Evolutionary conservation across 1,139 yeast genomes (phyloP).

Genomic region (Blastobotrys elegans): DNA sequence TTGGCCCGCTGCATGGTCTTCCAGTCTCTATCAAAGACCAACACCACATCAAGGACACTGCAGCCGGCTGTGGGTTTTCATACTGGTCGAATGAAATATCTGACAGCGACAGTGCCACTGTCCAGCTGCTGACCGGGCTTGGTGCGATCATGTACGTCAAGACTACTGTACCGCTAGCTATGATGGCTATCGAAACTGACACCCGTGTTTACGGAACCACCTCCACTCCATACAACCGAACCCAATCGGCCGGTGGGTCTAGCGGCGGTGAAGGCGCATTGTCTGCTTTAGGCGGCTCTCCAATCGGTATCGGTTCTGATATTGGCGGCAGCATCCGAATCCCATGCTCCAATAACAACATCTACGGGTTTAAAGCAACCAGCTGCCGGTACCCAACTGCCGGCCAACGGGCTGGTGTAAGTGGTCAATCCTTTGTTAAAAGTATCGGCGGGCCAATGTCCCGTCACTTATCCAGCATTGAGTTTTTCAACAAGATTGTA

Average conservation of each 20-base stretch:
- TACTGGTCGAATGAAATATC: constrained; percentile 14
- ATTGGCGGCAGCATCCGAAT: constrained; percentile 58
- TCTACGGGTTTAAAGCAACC: constrained; percentile 49
- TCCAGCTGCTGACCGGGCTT: constrained; percentile 36
- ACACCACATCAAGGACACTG: constrained; percentile 46
- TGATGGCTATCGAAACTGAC: constrained; percentile 47
- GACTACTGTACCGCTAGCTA: constrained; percentile 54
- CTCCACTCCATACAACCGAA: constrained; percentile 40
- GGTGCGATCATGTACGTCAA: constrained; percentile 53
- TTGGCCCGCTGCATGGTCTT: constrained; percentile 50
- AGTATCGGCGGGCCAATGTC: constrained; percentile 48
- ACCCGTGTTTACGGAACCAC: constrained; percentile 44
- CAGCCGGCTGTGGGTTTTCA: constrained; percentile 28
- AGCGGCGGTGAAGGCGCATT: constrained; percentile 61
- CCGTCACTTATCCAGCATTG: constrained; percentile 51
- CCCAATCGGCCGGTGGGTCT: constrained; percentile 50
- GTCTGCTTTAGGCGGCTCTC: constrained; percentile 44
- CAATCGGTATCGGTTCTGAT: constrained; percentile 55
- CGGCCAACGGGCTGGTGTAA: constrained; percentile 33
- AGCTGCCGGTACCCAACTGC: constrained; percentile 44
- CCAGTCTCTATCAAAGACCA: constrained; percentile 59
- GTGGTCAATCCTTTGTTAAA: constrained; percentile 42
- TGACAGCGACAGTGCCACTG: constrained; percentile 46
- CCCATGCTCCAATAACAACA: constrained; percentile 50
- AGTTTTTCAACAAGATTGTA: constrained; percentile 49